Evolutionary conservation across 2,329 filamentous ascomycete species (phyloP).

Genomic region (Pestalotiopsis sp.): DNA sequence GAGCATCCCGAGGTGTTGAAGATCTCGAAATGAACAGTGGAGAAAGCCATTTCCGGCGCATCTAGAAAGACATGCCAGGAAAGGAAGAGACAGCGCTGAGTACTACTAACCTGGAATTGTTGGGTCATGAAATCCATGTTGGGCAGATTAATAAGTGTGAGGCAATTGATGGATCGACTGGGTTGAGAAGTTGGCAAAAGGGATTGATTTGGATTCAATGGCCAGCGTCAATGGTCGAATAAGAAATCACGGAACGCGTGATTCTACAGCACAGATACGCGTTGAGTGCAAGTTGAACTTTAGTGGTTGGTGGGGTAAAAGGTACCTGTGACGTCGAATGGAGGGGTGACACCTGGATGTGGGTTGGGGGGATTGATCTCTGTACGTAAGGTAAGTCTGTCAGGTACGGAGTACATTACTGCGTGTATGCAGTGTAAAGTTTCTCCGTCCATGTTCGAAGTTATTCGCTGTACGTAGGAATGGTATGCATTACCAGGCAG

Average conservation of each 20-base stretch:
- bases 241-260: background rate
- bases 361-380: background rate
- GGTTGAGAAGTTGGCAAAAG: background rate
- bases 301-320: background rate
- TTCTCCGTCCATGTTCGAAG: no score
- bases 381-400: no score
- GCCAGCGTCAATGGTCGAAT: background rate
- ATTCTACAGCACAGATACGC: background rate
- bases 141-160: background rate
- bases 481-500: no score
- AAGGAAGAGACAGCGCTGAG: no score
- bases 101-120: no score
- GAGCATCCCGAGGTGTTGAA: no score
- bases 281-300: background rate
- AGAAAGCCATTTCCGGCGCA: background rate
- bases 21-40: background rate
- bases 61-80: no score
- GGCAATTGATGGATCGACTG: background rate
- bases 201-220: no score
- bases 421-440: no score
- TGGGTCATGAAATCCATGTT: background rate
- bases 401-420: no score
- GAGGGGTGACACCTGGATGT: background rate
- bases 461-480: no score
- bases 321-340: background rate